Evolutionary conservation across 2,329 filamentous ascomycete genomes (phyloP), one percentile per base, ranked within the genome.

Genomic region (Phoma sp.): DNA sequence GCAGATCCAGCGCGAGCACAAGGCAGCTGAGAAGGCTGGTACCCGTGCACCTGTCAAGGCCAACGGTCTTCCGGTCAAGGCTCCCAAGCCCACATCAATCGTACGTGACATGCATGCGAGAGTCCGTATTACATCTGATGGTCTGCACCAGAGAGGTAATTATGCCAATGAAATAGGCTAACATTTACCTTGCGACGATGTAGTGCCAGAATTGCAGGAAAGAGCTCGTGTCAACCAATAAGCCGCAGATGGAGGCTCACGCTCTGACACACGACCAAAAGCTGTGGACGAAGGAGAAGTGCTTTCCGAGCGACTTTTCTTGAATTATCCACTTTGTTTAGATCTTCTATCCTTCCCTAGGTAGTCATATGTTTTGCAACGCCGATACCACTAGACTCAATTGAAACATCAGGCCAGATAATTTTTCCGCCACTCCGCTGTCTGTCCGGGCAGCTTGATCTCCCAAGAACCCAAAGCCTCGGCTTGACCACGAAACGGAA

Each of bases 201-300:
- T 50, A 82, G 80, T 82, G 80, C 70, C 76, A 77, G 55, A 80
- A 80, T 64, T 82, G 80, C 65, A 76, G 77, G 58, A 80, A 80
- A 60, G 80, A 82, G 61, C 76, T 82, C 46, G 77, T 82, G 58
- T 80, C 79, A 66, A 80, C 79, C 49, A 83, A 83, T 62, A 72
- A 77, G 47, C 75, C 77, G 37, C 80, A 83, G 66, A 75, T 84
- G 11, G 78, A 81, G 67, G 76, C 78, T n/a, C 82, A 84, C 61
- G 82, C 82, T 10, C 65, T 69, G 46, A 83, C 80, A 4, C 82
- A 84, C 62, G 75, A 79, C 58, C 71, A 77, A 24, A 79, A 79
- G 57, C 9, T 50, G 7, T 83, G 82, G 82, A 71, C 81, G 0
- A 84, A 83, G 76, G 81, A 84, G 75, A 83, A 83, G 76, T 84